phyloP scores from a whole-genome alignment of 257 asterid genomes.

The Solanum verrucosum region DNA sequence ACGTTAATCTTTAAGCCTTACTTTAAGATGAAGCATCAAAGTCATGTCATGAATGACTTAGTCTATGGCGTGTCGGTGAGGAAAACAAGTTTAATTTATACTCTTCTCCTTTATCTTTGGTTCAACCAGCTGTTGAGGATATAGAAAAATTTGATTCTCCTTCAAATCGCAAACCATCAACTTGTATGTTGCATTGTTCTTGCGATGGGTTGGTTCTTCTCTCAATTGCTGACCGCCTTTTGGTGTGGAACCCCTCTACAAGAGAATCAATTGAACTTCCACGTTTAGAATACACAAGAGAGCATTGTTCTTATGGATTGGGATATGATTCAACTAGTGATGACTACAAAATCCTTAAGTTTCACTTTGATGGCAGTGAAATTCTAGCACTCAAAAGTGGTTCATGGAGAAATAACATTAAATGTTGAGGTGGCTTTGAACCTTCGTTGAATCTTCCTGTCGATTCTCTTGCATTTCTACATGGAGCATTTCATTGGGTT shows the following conservation, averaged over 20 bases:
- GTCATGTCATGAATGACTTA: neutral
- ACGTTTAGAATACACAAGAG: neutral
- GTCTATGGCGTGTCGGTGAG: neutral
- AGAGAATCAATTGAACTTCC: neutral
- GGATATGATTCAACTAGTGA: neutral
- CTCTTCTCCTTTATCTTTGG: neutral
- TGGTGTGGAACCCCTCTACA: neutral
- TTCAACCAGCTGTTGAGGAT: neutral
- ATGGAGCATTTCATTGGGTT: neutral
- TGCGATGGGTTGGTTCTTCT: neutral
- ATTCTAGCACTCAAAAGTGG: neutral
- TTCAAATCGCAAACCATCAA: neutral
- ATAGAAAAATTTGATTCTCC: neutral
- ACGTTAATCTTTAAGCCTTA: neutral
- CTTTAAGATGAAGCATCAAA: neutral
- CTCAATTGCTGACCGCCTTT: neutral
- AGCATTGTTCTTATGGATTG: fast-evolving
- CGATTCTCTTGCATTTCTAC: neutral
- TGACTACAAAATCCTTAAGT: neutral
- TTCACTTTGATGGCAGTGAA: neutral
- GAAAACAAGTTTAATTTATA: neutral
- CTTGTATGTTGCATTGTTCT: neutral
- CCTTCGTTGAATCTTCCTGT: neutral
- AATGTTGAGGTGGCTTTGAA: neutral
- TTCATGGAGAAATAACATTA: neutral